Conservation (phyloP, 768 basidiomycete genomes). For the Boletus vinaceobasis region DNA sequence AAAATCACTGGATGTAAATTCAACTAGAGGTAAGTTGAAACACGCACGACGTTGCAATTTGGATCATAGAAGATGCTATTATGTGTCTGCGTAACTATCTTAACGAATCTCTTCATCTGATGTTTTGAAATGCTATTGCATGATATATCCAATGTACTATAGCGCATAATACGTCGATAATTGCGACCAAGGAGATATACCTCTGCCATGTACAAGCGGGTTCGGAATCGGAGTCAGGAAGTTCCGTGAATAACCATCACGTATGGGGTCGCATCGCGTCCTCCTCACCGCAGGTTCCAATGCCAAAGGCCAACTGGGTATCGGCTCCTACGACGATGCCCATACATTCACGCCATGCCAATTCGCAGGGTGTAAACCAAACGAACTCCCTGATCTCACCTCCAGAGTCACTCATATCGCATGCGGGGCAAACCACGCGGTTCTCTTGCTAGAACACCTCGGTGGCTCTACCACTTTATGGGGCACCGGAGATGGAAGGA, state of each 20-base stretch:
- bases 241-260: background rate
- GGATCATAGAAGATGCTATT: background rate
- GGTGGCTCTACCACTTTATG: conserved; percentile 48
- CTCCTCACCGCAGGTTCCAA: conserved; percentile 49
- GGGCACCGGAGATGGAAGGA: conserved; percentile 69
- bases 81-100: conserved; percentile 12
- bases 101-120: conserved; percentile 8
- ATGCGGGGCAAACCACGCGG: conserved; percentile 77
- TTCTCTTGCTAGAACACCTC: conserved; percentile 52
- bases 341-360: conserved; percentile 37
- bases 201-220: background rate
- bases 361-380: conserved; percentile 26
- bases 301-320: conserved; percentile 46
- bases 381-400: conserved; percentile 24
- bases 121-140: conserved; percentile 8
- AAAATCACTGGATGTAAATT: conserved; percentile 60
- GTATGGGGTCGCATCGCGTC: background rate
- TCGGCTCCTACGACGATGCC: conserved; percentile 37
- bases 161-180: conserved; percentile 2
- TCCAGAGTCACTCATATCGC: conserved; percentile 48
- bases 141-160: conserved; percentile 21
- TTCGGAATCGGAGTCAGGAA: background rate
- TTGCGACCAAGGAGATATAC: background rate
- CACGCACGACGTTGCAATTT: background rate
- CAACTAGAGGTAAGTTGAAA: conserved; percentile 9